These are phyloP conservation scores for Plantago rigida DNA, from an alignment of 305 asterid species.

Conservation along the genomic window DNA sequence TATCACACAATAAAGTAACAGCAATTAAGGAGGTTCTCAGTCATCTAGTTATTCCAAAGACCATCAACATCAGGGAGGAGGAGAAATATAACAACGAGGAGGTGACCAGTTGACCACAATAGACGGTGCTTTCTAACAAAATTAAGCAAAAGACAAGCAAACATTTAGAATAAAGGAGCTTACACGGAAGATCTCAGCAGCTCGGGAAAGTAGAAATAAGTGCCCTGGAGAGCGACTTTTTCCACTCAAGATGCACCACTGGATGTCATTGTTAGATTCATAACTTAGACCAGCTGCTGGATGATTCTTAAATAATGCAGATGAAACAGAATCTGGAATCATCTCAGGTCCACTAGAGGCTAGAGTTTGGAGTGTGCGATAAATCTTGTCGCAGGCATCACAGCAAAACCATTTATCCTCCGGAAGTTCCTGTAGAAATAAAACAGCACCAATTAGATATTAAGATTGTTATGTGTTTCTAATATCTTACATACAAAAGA, in stretches of 20 bases:
- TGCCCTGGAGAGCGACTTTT: conserved; percentile 74
- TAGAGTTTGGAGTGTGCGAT: conserved; percentile 50
- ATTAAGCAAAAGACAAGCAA: conserved; percentile 5
- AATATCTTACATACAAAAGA: conserved; percentile 13
- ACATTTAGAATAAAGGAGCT: conserved; percentile 24
- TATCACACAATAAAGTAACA: background rate
- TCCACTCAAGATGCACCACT: conserved; percentile 77
- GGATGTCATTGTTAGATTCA: conserved; percentile 38
- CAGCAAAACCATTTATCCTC: conserved; percentile 95
- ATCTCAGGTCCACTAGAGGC: conserved; percentile 50
- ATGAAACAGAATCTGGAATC: conserved; percentile 48
- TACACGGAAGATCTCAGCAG: conserved; percentile 91
- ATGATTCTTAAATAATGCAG: conserved; percentile 45
- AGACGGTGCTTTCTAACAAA: background rate
- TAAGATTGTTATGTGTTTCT: conserved; percentile 12
- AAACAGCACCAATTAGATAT: conserved; percentile 21
- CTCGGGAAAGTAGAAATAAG: conserved; percentile 69
- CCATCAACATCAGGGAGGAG: background rate
- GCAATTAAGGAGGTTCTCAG: background rate
- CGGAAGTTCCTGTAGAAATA: conserved; percentile 71
- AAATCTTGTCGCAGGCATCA: conserved; percentile 61
- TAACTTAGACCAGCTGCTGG: conserved; percentile 39
- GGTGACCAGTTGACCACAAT: background rate
- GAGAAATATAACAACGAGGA: too few species aligned
- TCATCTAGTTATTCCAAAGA: background rate